Conservation (phyloP, 495 filamentous ascomycete genomes). For the Annulohypoxylon maeteangense region DNA sequence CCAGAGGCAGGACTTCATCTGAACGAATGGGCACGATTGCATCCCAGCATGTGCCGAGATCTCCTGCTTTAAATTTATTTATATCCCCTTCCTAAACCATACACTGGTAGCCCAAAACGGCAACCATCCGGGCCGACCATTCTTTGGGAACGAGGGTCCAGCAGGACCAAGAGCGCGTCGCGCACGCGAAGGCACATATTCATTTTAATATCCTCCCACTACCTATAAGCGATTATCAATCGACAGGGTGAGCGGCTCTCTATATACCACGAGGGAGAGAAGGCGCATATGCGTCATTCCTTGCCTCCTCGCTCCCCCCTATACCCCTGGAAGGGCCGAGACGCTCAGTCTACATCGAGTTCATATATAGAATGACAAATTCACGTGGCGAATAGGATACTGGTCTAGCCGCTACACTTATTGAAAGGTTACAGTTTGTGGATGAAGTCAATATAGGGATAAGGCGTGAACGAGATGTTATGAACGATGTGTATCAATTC, state of each 20-base stretch:
- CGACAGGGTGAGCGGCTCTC: constrained; percentile 5
- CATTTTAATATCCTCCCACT: constrained; percentile 27
- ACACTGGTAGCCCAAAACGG: background rate
- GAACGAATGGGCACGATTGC: constrained; percentile 7
- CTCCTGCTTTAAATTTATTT: constrained; percentile 29
- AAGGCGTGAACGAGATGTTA: background rate
- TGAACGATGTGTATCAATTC: background rate
- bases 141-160: constrained; percentile 3
- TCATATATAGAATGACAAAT: constrained; percentile 38
- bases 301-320: constrained; percentile 8
- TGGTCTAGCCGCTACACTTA: constrained; percentile 8
- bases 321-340: constrained; percentile 36
- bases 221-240: constrained; percentile 42
- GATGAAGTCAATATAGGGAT: background rate
- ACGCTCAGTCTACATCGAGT: constrained; percentile 1
- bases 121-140: constrained; percentile 12
- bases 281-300: constrained; percentile 1
- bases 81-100: constrained; percentile 20
- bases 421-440: constrained; percentile 10
- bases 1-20: constrained; percentile 8
- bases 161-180: constrained; percentile 15
- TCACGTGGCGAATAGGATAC: constrained; percentile 31
- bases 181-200: constrained; percentile 29
- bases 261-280: constrained; percentile 7
- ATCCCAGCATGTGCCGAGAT: constrained; percentile 31